These are phyloP conservation scores for Ophidiomyces ophidiicola DNA, from an alignment of 2,329 filamentous ascomycete species.

Conservation along the genomic window DNA sequence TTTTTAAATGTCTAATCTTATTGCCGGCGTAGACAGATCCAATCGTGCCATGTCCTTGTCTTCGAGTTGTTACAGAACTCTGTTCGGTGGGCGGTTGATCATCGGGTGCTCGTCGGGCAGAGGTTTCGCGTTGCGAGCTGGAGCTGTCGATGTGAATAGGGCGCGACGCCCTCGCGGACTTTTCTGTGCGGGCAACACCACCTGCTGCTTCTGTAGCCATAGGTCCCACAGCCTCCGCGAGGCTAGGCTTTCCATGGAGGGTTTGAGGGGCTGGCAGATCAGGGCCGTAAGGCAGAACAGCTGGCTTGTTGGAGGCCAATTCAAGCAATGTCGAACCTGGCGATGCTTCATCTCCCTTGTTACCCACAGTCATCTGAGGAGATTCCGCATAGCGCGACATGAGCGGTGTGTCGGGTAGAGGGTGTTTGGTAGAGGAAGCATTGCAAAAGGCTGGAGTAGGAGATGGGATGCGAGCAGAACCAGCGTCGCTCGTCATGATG, in stretches of 20 bases:
- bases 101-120: slow-evolving; percentile 2
- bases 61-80: slow-evolving; percentile 40
- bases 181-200: neutral
- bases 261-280: too few species aligned
- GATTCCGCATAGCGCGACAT: neutral
- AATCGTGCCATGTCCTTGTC: slow-evolving; percentile 53
- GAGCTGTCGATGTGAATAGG: neutral
- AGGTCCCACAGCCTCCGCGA: neutral
- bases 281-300: too few species aligned
- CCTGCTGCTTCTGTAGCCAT: too few species aligned
- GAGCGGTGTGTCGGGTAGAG: neutral
- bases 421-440: neutral
- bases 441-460: neutral
- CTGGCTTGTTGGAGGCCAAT: too few species aligned
- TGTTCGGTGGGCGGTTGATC: slow-evolving; percentile 1
- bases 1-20: slow-evolving; percentile 55
- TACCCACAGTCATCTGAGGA: neutral
- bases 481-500: too few species aligned
- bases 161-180: neutral
- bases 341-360: neutral
- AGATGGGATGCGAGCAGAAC: neutral
- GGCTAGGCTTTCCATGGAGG: too few species aligned
- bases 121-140: neutral
- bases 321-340: too few species aligned
- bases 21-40: slow-evolving; percentile 56